Evolutionary conservation across 148 eudicot genomes (phyloP), one percentile per base, ranked within the genome.

Genomic region (Pouteria glomerata): DNA sequence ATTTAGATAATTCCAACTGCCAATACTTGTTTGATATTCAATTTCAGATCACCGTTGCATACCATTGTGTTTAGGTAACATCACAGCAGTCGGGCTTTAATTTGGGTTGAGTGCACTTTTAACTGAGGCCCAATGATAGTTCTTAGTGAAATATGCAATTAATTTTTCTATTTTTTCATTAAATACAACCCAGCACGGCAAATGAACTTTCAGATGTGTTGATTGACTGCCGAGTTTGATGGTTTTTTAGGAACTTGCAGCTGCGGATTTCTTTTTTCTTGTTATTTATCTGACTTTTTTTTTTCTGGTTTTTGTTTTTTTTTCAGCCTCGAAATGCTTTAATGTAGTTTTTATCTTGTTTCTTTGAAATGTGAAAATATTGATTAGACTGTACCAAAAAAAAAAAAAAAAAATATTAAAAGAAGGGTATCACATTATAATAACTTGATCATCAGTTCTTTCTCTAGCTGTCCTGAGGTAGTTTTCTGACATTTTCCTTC

Each of bases 401-500:
- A 29, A 10, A 29, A 31, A 15, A 23, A n/a, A n/a, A n/a, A n/a
- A n/a, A n/a, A n/a, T n/a, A n/a, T n/a, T n/a, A n/a, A n/a, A n/a
- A n/a, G n/a, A n/a, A n/a, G n/a, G n/a, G n/a, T 63, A 37, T 26
- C 50, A 23, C 26, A 13, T 33, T 62, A 21, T 19, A 62, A 8
- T 37, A 21, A 0, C 1, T 39, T 57, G 29, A 1, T 48, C 65
- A 6, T 76, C 26, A 23, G 18, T 67, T 47, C 31, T 58, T 35
- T 42, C 34, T 44, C 63, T 56, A 18, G 52, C 41, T 41, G 24
- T 39, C 30, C n/a, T 51, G 19, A 48, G 16, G 23, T 11, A 57
- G 34, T 21, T 39, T 52, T 60, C 71, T 74, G 57, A 81, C 71
- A 60, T 6, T 60, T n/a, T 27, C 34, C 41, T 35, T 39, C 45